Conservation (phyloP, 2,329 filamentous ascomycete species). For the Trichocomaceae sp. region DNA sequence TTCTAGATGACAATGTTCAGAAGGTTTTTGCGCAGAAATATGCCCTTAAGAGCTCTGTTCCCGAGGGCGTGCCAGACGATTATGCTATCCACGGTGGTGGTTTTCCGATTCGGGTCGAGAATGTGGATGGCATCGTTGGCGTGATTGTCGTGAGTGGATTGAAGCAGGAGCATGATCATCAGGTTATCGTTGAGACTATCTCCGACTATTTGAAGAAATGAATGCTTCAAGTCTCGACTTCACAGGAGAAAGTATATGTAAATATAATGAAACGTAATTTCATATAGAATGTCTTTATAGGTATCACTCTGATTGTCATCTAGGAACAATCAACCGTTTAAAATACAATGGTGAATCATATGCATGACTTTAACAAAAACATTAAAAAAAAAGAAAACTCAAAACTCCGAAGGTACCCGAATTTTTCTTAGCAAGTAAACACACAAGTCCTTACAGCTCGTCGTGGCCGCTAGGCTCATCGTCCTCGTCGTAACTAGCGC, state of each 20-base stretch:
- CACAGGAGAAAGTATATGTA: neutral
- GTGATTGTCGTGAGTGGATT: constrained; percentile 70
- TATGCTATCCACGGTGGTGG: constrained; percentile 76
- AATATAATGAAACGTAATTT: neutral
- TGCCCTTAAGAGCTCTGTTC: constrained; percentile 50
- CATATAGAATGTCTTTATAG: constrained; percentile 4
- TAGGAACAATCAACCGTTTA: constrained; percentile 14
- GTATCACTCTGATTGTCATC: constrained; percentile 15
- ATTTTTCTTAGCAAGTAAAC: constrained; percentile 15
- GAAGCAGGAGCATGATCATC: constrained; percentile 71
- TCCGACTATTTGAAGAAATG: constrained; percentile 40
- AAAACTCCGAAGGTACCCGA: constrained; percentile 11
- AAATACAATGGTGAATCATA: constrained; percentile 14
- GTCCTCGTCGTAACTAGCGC: constrained; percentile 56
- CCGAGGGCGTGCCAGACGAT: constrained; percentile 41
- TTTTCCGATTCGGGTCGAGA: constrained; percentile 63
- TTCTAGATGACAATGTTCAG: constrained; percentile 49
- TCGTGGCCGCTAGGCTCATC: constrained; percentile 66
- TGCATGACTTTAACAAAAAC: constrained; percentile 9
- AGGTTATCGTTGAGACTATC: constrained; percentile 64
- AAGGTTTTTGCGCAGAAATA: constrained; percentile 58
- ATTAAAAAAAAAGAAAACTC: constrained; percentile 5
- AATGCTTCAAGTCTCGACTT: neutral
- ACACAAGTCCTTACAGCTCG: constrained; percentile 60
- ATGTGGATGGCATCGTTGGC: constrained; percentile 68